These are phyloP conservation scores for Clathrus columnatus DNA, from an alignment of 768 basidiomycete genomes.

Conservation along the genomic window DNA sequence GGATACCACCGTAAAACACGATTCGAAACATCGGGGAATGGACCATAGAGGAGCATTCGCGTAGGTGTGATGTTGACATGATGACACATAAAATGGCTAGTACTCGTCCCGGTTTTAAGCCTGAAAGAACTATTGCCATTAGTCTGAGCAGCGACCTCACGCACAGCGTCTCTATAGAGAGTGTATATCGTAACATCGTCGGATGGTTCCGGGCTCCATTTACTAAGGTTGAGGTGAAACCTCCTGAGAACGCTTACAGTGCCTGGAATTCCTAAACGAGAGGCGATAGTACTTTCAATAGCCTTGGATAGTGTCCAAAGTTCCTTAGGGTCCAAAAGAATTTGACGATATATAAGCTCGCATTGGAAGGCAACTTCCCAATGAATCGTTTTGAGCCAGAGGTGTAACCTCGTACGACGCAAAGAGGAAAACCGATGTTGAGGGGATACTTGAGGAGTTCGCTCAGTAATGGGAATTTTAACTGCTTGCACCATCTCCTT, in stretches of 20 bases:
- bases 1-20: conserved; percentile 47
- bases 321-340: conserved; percentile 41
- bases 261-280: conserved; percentile 26
- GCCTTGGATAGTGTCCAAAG: conserved; percentile 36
- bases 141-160: neutral
- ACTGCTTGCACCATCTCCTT: neutral
- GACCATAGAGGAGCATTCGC: conserved; percentile 42
- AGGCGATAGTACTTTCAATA: conserved; percentile 30
- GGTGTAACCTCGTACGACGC: conserved; percentile 24
- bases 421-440: conserved; percentile 36
- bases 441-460: conserved; percentile 21
- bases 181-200: neutral
- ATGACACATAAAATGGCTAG: conserved; percentile 32
- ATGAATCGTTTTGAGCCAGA: conserved; percentile 28
- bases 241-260: conserved; percentile 1
- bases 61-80: conserved; percentile 50
- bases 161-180: neutral
- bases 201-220: neutral
- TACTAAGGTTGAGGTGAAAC: neutral
- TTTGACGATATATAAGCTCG: conserved; percentile 30
- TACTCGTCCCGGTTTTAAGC: neutral
- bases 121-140: no score
- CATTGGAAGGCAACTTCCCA: conserved; percentile 55
- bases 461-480: neutral
- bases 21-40: conserved; percentile 52